Conservation (phyloP, 768 basidiomycete species). For the Auricularia cornea region DNA sequence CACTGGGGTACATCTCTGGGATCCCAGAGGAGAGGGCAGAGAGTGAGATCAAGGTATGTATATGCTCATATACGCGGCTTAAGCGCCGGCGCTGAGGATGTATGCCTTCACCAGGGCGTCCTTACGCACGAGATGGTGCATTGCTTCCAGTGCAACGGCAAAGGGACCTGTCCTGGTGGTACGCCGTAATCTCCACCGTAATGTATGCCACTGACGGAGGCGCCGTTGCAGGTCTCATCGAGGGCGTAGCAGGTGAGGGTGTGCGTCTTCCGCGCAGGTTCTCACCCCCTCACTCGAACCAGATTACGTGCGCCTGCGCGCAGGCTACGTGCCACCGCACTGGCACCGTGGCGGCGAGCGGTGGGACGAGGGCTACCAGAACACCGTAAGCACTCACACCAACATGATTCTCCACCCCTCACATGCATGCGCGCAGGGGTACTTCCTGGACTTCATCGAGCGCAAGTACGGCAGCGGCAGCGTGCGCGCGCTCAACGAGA, state of each 20-base stretch:
- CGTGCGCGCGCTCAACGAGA: conserved; percentile 49
- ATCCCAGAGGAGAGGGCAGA: conserved; percentile 1
- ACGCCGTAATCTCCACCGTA: not conserved
- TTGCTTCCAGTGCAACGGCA: conserved; percentile 63
- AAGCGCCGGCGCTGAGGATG: conserved; percentile 33
- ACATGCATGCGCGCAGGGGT: conserved; percentile 27
- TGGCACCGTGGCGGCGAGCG: conserved; percentile 45
- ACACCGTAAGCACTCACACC: conserved; percentile 27
- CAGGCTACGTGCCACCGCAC: conserved; percentile 56
- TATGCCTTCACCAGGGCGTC: conserved; percentile 66
- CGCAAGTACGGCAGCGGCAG: conserved; percentile 42
- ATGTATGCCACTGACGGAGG: too few species aligned
- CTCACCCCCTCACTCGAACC: not conserved
- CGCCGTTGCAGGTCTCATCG: conserved; percentile 41
- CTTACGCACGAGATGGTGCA: conserved; percentile 72
- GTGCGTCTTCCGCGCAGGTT: not conserved
- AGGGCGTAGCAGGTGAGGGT: conserved; percentile 64
- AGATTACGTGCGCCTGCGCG: conserved; percentile 67
- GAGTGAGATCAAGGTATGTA: conserved; percentile 8
- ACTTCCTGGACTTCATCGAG: conserved; percentile 52
- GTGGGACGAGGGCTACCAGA: conserved; percentile 74
- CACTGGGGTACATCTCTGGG: conserved; percentile 49
- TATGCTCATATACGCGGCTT: not conserved
- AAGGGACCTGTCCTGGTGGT: conserved; percentile 50
- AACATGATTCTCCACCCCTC: not conserved